phyloP scores from a whole-genome alignment of 805 yeast species.

The Grigorovia humatica region DNA sequence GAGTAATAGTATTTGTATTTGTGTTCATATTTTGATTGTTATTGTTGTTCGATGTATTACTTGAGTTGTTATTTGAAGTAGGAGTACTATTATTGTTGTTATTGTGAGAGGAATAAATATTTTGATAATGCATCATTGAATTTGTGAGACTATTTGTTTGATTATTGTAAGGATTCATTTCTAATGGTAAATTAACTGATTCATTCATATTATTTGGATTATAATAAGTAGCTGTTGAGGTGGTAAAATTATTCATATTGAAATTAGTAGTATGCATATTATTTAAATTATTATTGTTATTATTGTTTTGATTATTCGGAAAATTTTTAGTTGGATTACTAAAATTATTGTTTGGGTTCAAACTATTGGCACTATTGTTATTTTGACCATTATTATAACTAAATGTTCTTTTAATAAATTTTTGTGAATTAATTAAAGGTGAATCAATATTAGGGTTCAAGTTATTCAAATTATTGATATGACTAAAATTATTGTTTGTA shows the following conservation, averaged over 20 bases:
- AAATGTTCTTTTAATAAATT: not conserved
- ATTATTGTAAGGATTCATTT: not conserved
- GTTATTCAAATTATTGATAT: no score
- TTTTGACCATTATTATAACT: not conserved
- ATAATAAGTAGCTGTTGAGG: not conserved
- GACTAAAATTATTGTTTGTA: no score
- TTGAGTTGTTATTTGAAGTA: not conserved
- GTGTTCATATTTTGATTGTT: not conserved
- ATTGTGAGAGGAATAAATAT: not conserved
- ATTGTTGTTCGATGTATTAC: constrained; percentile 2
- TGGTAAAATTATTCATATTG: no score
- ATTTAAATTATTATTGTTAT: no score
- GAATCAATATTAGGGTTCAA: not conserved
- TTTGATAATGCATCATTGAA: not conserved
- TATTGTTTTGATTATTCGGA: no score
- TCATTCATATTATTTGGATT: not conserved
- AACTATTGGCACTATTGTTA: not conserved
- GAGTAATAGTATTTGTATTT: no score
- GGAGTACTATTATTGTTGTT: not conserved
- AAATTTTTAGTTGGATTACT: no score
- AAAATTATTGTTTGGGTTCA: no score
- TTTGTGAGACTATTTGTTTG: not conserved
- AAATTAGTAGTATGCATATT: not conserved
- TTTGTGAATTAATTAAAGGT: not conserved
- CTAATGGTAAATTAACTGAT: not conserved